Base-by-base conservation (phyloP, 257 asterid genomes). In the Salvia hispanica region DNA sequence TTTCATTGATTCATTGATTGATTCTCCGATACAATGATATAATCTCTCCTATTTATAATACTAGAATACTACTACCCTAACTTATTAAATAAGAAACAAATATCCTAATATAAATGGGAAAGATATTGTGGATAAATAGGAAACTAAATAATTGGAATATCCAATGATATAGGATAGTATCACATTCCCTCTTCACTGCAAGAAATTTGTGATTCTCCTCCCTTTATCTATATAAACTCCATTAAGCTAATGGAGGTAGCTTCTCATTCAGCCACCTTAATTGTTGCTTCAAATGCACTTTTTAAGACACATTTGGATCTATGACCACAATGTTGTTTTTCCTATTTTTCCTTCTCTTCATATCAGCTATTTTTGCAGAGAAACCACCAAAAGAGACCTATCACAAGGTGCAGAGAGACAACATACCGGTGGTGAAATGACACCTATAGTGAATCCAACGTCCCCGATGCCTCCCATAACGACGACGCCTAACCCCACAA, bases 141-240 rank as follows among this genome's bases (percentile, higher is more conserved):
- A n/a, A n/a, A n/a, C n/a, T n/a, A n/a, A n/a, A n/a, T n/a, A n/a
- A n/a, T n/a, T n/a, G n/a, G n/a, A n/a, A n/a, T n/a, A n/a, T n/a
- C n/a, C n/a, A n/a, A n/a, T n/a, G n/a, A n/a, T n/a, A n/a, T n/a
- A n/a, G n/a, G n/a, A n/a, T n/a, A n/a, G n/a, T n/a, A n/a, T n/a
- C n/a, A 73, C 76, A 58, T 45, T 71, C 62, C 57, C 64, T 78
- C 81, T 75, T 74, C 69, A 62, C 57, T 72, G 73, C 87, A 84
- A 87, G 91, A 81, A 84, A 87, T 67, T 82, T 74, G 59, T 55
- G 87, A 84, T 87, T 84, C 95, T 80, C 37, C 33, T 12, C 61
- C 47, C 61, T 58, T 72, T 72, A 80, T 80, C 80, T 81, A 75
- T 80, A 80, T 79, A 84, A 62, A 74, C 67, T 16, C 61, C 40